These are phyloP conservation scores for Astragalus membranaceus DNA, from an alignment of 306 rosid species.

Conservation along the genomic window DNA sequence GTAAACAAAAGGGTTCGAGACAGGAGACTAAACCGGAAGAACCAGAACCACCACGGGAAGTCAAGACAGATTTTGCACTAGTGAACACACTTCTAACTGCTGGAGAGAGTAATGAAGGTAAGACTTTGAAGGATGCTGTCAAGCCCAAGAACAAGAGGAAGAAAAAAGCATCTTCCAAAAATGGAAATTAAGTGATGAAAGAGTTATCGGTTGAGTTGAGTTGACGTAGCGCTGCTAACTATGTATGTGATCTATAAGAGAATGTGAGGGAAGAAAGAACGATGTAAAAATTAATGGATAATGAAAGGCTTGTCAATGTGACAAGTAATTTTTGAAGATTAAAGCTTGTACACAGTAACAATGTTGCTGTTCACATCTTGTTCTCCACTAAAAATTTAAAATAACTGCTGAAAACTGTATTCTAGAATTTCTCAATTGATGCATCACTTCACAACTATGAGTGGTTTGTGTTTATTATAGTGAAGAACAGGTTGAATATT, in stretches of 20 bases:
- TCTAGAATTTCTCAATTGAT: no score
- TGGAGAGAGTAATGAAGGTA: slow-evolving; percentile 36
- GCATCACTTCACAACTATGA: no score
- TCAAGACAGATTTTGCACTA: slow-evolving; percentile 21
- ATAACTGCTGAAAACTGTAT: no score
- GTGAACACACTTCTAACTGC: slow-evolving; percentile 19
- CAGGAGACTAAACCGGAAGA: slow-evolving; percentile 38
- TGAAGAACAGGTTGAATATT: no score
- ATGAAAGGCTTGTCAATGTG: no score
- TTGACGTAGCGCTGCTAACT: not conserved
- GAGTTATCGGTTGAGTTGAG: not conserved
- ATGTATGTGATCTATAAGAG: not conserved
- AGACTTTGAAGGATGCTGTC: slow-evolving; percentile 75
- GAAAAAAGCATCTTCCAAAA: slow-evolving; percentile 37
- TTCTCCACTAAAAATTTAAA: no score
- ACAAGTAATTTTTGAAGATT: no score
- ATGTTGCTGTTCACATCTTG: no score
- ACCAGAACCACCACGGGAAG: slow-evolving; percentile 25
- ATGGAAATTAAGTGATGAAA: slow-evolving; percentile 41
- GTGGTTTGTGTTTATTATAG: no score
- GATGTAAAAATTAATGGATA: no score
- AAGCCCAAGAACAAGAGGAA: slow-evolving; percentile 65
- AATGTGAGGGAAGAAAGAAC: not conserved
- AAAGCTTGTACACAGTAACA: no score
- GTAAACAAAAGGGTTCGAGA: slow-evolving; percentile 28